Evolutionary conservation across 352 stramenopile species (phyloP), one percentile per base, ranked within the genome.

Genomic region (Pythium coloratum): DNA sequence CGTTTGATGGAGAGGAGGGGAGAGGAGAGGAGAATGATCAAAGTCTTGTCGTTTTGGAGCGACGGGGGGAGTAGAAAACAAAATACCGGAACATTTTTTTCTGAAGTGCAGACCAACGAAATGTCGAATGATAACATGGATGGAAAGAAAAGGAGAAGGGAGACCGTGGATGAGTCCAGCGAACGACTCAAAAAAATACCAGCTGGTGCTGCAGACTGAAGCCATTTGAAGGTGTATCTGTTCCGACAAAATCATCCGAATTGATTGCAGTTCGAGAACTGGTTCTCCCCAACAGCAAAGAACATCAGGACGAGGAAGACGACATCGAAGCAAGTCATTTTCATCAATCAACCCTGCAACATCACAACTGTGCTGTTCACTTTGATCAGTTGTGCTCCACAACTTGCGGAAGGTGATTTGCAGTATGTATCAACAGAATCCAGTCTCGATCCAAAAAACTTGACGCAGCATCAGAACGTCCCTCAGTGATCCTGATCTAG

Each of bases 401-500:
- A 9, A 42, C 2, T 42, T 42, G 6, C 2, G 34, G 34, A 6
- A 6, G 34, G 9, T 10, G 12, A 42, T 14, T 42, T 42, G 6
- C 2, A 42, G 28, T 30, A 30, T 30, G 28, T 30, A 30, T 30
- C 28, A 30, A 30, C 28, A 30, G 28, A 30, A 30, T 30, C 28
- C 28, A 30, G 28, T 30, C 3, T 30, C 28, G 16, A 44, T 18
- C 16, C 38, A 44, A 49, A 26, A 49, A 49, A 16, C 16, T 49
- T 49, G 42, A 49, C 16, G 16, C 18, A 18, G 42, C 42, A 49
- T 49, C 42, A 49, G 42, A 49, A 49, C 42, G 42, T 49, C 42
- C 42, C 42, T 49, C 20, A 49, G 42, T 49, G 42, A 49, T 49
- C 42, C 42, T 49, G 42, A 49, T 49, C 42, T 49, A 18, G 18